Evolutionary conservation across 805 yeast genomes (phyloP), one percentile per base, ranked within the genome.

Genomic region (Citeromyces nyonsensis): DNA sequence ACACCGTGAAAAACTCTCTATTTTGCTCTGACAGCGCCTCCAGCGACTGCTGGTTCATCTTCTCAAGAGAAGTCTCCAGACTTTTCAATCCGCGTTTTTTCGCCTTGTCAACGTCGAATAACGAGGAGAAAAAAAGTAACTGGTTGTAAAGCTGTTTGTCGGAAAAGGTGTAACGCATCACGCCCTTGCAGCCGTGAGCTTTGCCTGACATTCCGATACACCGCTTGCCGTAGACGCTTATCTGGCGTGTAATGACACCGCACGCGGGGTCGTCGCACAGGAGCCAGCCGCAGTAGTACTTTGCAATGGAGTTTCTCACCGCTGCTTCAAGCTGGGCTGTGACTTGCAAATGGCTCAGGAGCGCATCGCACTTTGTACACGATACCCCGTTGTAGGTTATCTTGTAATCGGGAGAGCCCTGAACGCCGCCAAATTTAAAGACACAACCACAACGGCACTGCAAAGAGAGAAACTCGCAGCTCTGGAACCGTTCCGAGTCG

Each of bases 91-190:
- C 49, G 30, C 59, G 57, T 33, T 52, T 59, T 53, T 75, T 80
- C 32, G 82, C 84, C 51, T 78, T 79, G 35, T 78, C 85, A 28
- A 74, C 73, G 50, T 86, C 91, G 52, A 88, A 91, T 20, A 91
- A 49, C 2, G 85, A 68, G 39, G 71, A 73, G 42, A 81, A 70
- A 47, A 83, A 88, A 29, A 81, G 61, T 41, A 91, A 58, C 54
- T 91, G 97, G 45, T 82, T 82, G 60, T 86, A 88, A 26, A 91
- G 61, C 33, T 73, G 77, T 47, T 77, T 78, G 50, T 83, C 95
- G 15, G 73, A 61, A 49, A 81, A 91, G 36, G 64, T 66, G 52
- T 73, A 80, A 37, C 70, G 61, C 84, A 85, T 78, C 8, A 78
- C 70, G 26, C 97, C 96, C 44, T 81, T 78, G 46, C 82, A 74